Conservation (phyloP, 2,329 filamentous ascomycete genomes). For the Paecilomyces variotii region DNA sequence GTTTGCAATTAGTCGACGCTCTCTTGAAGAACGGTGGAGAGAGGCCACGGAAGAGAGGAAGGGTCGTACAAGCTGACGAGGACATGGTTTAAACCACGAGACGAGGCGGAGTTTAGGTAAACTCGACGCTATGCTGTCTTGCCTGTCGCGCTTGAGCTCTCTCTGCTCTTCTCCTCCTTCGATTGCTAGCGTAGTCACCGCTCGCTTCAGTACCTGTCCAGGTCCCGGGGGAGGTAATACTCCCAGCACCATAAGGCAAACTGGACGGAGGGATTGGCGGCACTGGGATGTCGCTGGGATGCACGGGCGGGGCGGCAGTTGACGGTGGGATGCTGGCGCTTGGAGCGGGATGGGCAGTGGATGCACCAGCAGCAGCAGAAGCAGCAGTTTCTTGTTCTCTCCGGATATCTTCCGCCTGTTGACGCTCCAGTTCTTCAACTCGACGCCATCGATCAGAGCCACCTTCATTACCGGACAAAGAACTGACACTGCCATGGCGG, state of each 20-base stretch:
- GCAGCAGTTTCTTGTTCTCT: conserved; percentile 28
- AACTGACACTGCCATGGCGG: conserved; percentile 33
- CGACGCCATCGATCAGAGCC: conserved; percentile 39
- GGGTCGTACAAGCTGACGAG: not conserved
- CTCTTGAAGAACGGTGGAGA: not conserved
- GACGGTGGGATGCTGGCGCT: conserved; percentile 17
- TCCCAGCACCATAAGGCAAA: conserved; percentile 33
- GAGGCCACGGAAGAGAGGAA: not conserved
- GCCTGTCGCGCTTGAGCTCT: conserved; percentile 40
- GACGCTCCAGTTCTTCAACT: conserved; percentile 42
- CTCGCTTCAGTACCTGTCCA: conserved; percentile 42
- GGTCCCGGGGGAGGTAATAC: conserved; percentile 34
- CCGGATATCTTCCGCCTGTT: conserved; percentile 37
- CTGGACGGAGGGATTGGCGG: conserved; percentile 33
- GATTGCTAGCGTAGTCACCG: conserved; percentile 46
- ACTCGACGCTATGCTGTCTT: conserved; percentile 42
- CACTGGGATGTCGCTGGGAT: conserved; percentile 14
- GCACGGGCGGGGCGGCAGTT: not conserved
- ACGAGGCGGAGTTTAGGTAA: conserved; percentile 28
- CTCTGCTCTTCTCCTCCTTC: conserved; percentile 46
- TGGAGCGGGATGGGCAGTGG: conserved; percentile 13
- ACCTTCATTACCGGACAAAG: conserved; percentile 33
- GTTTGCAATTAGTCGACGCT: not conserved
- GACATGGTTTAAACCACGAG: not conserved
- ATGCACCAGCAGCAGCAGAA: conserved; percentile 14